Base-by-base conservation (phyloP, 1,284 basidiomycete species). In the Ustilago nuda region DNA sequence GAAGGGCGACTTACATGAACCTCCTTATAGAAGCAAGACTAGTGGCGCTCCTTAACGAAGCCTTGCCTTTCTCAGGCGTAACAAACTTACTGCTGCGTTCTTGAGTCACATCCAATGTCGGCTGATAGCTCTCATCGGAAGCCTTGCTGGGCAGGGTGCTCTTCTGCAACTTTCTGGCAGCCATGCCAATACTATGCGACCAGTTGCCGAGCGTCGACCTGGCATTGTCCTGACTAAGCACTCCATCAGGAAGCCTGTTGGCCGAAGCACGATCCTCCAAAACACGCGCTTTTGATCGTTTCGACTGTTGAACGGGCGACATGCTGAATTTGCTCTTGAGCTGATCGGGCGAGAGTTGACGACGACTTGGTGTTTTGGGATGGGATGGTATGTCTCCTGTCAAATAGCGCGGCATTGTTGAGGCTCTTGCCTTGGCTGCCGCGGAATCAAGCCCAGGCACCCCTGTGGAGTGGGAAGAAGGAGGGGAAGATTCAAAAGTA, bases 261-360 rank as follows among this genome's bases (percentile, higher is more conserved):
- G 32, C 5, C 30, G 39, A 46, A 8, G 46, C 33, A 6, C 54
- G 56, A n/a, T 71, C 65, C 30, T 76, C 54, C 7, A 61, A 72
- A 5, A 33, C 41, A 1, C 74, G 48, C 1, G 54, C 33, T 43
- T 76, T 76, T 46, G 48, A 54, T 33, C 63, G 62, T 30, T 72
- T 69, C 4, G 74, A 66, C 8, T 54, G 61, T 32, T 76, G 74
- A 12, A 69, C 63, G 23, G 74, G 74, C 6, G 74, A 76, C 69
- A 76, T 76, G 66, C 66, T 69, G 48, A 76, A 76, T 15, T 76
- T 76, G 63, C 70, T 72, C 50, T 53, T 62, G 23, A 76, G 63
- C n/a, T 66, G 66, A 23, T 69, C 56, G 30, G 51, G 23, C 0
- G 66, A 54, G 9, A 45, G 30, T 39, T 66, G 62, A 2, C 62